These are phyloP conservation scores for Pharus latifolius DNA, from an alignment of 176 grass and related monocot genomes.

Conservation along the genomic window DNA sequence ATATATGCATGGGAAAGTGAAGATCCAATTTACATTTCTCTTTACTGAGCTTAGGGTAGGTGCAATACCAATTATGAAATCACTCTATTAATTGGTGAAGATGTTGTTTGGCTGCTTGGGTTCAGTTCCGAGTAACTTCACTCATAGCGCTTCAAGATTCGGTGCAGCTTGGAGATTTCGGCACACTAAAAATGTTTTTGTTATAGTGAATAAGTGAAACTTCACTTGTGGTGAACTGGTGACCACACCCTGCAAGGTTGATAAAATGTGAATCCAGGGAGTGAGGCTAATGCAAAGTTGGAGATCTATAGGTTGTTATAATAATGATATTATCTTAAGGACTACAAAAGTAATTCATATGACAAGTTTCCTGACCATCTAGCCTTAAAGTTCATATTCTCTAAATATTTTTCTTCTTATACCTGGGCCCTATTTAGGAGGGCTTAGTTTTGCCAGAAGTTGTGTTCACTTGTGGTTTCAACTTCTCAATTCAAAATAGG, in stretches of 20 bases:
- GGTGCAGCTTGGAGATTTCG: neutral
- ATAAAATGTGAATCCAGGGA: neutral
- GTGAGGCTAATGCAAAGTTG: neutral
- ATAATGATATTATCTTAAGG: neutral
- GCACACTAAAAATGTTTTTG: neutral
- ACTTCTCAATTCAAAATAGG: too few relatives aligned
- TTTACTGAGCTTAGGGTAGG: neutral
- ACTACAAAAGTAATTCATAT: neutral
- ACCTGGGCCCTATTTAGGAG: too few relatives aligned
- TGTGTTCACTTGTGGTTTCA: too few relatives aligned
- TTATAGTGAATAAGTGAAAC: conserved; percentile 8
- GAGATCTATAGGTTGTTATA: neutral
- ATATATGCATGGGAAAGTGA: neutral
- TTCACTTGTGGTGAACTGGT: neutral
- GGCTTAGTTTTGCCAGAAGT: too few relatives aligned
- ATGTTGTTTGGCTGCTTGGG: neutral
- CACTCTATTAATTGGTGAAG: neutral
- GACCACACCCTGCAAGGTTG: neutral
- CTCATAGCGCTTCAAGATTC: neutral
- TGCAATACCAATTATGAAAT: neutral
- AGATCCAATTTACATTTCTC: neutral
- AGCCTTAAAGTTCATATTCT: too few relatives aligned
- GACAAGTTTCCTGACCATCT: too few relatives aligned
- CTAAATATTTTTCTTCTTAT: too few relatives aligned
- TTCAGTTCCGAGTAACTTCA: neutral